Base-by-base conservation (phyloP, 192 early-diverging fungal species). In the Gaertneriomyces semiglobifer region DNA sequence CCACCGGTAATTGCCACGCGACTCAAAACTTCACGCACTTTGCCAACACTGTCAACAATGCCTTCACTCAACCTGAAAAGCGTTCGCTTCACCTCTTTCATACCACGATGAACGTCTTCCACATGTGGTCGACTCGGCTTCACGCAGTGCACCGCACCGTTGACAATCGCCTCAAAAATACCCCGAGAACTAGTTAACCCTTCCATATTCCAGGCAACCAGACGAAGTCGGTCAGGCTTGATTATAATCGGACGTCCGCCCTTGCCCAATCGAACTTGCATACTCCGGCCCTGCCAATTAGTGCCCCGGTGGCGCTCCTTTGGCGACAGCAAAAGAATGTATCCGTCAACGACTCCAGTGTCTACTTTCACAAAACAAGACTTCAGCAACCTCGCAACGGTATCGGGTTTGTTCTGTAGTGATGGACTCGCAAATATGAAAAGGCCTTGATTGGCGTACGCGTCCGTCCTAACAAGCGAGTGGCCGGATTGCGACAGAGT, bases 361-460 rank as follows among this genome's bases (percentile, higher is more conserved):
- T 70, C 72, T 18, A 68, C 51, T n/a, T 61, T 58, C 19, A 69
- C 60, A 50, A 82, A 76, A 47, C 84, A 85, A 2, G 85, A 73
- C n/a, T 71, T 53, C 0, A 91, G 74, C 12, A 88, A 73, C 56
- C 74, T 71, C 11, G 74, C 63, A 16, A 85, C 79, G 20, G 72
- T 57, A 4, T 84, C 63, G 1, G 81, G 85, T 16, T 79, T 77
- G 16, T 81, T 70, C 19, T 78, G 58, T 46, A 89, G 72, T 6
- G 79, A 72, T 51, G 85, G 85, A 64, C 85, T 86, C 7, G 89
- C 89, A 64, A 94, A 79, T n/a, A 94, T 82, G 59, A 89, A 92
- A 0, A 88, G 66, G 0, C 89, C 88, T 42, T 79, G 79, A 38
- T 74, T 77, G 69, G 92, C 87, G 70, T 87, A 89, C 14, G 79